These are phyloP conservation scores for Linnemannia zychae DNA, from an alignment of 192 early-diverging fungal species.

Conservation along the genomic window DNA sequence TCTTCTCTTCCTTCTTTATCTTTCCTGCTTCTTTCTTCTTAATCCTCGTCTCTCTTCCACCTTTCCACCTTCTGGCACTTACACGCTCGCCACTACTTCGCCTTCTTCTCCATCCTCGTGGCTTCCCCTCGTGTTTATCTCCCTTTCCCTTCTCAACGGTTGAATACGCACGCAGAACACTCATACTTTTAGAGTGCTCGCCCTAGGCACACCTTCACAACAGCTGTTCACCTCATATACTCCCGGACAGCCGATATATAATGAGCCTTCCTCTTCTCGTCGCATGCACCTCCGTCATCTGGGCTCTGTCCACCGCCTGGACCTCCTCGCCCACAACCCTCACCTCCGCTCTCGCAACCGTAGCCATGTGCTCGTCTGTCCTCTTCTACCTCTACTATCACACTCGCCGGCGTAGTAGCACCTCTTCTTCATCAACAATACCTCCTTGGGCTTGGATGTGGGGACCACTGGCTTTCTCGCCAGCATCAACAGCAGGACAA, in stretches of 20 bases:
- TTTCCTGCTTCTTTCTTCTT: not conserved
- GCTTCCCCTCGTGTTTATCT: not conserved
- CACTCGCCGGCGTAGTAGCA: not conserved
- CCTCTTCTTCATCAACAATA: not conserved
- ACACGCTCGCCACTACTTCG: not conserved
- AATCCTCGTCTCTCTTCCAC: not conserved
- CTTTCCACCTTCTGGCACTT: not conserved
- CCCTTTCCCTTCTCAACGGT: not conserved
- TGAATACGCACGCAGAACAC: not conserved
- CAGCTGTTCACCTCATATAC: not conserved
- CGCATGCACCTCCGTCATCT: constrained; percentile 5
- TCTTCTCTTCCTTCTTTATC: not conserved
- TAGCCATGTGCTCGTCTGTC: constrained; percentile 14
- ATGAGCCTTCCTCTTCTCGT: constrained; percentile 17
- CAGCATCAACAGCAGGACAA: not conserved
- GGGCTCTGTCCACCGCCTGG: constrained; percentile 30
- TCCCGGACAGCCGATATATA: not conserved
- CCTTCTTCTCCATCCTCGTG: not conserved
- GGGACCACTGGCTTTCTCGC: not conserved
- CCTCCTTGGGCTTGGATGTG: not conserved
- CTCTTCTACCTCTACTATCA: not conserved
- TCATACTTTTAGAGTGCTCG: not conserved
- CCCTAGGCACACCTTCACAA: not conserved
- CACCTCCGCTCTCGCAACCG: not conserved
- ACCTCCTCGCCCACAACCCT: not conserved